A percentile compares a stretch with the other conserved stretches of the same genome.
These are phyloP conservation scores for Pneumocystis sp. DNA, from an alignment of 1,139 yeast species.

Conservation along the genomic window DNA sequence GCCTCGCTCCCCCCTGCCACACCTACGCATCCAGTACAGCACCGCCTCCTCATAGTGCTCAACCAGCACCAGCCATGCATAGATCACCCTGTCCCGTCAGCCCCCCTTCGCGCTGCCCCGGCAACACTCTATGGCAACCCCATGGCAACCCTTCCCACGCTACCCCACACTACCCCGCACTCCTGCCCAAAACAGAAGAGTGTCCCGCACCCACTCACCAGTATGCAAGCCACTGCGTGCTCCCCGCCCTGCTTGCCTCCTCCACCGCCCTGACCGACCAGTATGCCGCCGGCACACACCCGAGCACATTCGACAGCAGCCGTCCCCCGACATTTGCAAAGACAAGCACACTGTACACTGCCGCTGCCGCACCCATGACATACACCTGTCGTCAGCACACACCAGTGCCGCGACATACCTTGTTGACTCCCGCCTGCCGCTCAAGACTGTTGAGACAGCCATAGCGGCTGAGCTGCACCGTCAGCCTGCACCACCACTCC, in stretches of 20 bases:
- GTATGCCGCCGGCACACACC: constrained; percentile 82
- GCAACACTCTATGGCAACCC: too few species aligned
- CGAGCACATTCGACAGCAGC: constrained; percentile 78
- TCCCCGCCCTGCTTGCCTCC: constrained; percentile 47
- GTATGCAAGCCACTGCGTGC: constrained; percentile 35
- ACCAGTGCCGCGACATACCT: too few species aligned
- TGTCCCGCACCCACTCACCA: constrained; percentile 37
- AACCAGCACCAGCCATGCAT: constrained; percentile 72
- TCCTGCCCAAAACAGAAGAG: too few species aligned
- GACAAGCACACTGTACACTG: constrained; percentile 42
- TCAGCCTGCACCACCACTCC: neutral
- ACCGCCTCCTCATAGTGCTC: constrained; percentile 95
- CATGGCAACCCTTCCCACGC: too few species aligned
- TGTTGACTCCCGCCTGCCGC: constrained; percentile 18
- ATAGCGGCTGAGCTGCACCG: neutral
- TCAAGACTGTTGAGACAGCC: neutral
- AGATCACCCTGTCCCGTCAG: constrained; percentile 46
- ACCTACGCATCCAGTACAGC: constrained; percentile 24
- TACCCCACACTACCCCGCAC: too few species aligned
- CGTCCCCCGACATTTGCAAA: constrained; percentile 79
- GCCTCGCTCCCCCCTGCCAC: too few species aligned
- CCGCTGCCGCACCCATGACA: constrained; percentile 52
- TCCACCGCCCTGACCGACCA: constrained; percentile 73
- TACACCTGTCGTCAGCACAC: constrained; percentile 29
- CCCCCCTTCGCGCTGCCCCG: neutral